phyloP scores from a whole-genome alignment of 345 rosid species.

The Litchi chinensis region DNA sequence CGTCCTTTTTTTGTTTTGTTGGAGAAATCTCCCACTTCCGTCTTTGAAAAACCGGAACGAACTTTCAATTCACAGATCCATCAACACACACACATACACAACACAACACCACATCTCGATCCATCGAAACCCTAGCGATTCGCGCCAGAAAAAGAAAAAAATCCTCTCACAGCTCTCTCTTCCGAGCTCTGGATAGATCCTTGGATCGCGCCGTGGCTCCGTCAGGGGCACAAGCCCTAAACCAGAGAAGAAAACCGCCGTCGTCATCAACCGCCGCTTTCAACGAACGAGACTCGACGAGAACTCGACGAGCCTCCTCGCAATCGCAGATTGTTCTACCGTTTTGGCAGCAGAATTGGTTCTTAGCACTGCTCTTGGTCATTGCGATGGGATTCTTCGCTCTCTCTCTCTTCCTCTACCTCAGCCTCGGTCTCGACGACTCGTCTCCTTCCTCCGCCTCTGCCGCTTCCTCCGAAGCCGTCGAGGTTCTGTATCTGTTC shows the following conservation, averaged over 20 bases:
- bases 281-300: slow-evolving; percentile 30
- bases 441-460: slow-evolving; percentile 51
- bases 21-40: not conserved
- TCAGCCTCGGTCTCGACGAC: slow-evolving; percentile 58
- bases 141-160: not conserved
- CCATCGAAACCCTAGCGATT: not conserved
- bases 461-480: slow-evolving; percentile 47
- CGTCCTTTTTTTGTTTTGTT: not conserved
- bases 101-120: not conserved
- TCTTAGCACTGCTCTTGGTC: slow-evolving; percentile 62
- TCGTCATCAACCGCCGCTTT: slow-evolving; percentile 24
- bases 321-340: slow-evolving; percentile 36
- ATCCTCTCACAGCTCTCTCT: not conserved
- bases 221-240: slow-evolving; percentile 57
- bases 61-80: not conserved
- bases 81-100: too few relatives aligned
- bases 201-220: slow-evolving; percentile 79
- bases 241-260: slow-evolving; percentile 43
- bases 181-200: slow-evolving; percentile 15
- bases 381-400: slow-evolving; percentile 75
- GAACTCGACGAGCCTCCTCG: slow-evolving; percentile 13
- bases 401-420: slow-evolving; percentile 70
- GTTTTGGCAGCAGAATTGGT: slow-evolving; percentile 88
- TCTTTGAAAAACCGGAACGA: not conserved
- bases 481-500: slow-evolving; percentile 56